A percentile compares a stretch with the other conserved stretches of the same genome.
Conservation (phyloP, 805 yeast genomes). For the Kodamaea laetipori region DNA sequence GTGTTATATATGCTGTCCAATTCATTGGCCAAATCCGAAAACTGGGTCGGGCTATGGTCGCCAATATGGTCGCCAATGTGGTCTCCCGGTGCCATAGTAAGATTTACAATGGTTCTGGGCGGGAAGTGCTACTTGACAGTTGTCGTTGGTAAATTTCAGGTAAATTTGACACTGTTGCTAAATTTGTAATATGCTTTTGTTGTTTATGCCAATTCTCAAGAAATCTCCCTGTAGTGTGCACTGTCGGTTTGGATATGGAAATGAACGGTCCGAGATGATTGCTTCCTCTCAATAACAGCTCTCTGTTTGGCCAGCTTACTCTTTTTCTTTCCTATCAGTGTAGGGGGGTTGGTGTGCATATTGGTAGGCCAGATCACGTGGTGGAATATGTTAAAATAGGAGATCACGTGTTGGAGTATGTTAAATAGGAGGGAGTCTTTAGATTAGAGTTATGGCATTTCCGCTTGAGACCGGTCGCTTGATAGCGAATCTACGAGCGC, state of each 20-base stretch:
- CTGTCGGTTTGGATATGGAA: no score
- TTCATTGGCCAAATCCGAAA: slow-evolving; percentile 23
- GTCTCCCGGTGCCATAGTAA: no score
- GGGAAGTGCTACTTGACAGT: not conserved
- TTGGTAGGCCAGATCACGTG: not conserved
- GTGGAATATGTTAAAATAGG: not conserved
- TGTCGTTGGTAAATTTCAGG: slow-evolving; percentile 2
- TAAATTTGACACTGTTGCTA: no score
- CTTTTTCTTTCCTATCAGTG: not conserved
- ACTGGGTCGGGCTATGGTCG: slow-evolving; percentile 11
- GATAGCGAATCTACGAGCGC: slow-evolving; percentile 31
- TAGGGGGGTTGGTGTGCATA: not conserved
- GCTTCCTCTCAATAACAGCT: no score
- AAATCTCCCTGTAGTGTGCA: no score
- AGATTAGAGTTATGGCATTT: slow-evolving; percentile 33
- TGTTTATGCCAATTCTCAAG: no score
- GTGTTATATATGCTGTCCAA: slow-evolving; percentile 29
- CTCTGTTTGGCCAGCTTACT: no score
- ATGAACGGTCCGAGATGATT: no score
- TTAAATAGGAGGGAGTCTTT: not conserved
- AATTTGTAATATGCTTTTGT: no score
- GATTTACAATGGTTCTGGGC: not conserved
- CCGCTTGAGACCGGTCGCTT: slow-evolving; percentile 35
- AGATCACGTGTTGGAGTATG: no score
- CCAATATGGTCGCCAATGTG: slow-evolving; percentile 2